Evolutionary conservation across 176 grass and related monocot species (phyloP), one percentile per base, ranked within the genome.

Genomic region (Tuctoria greenei): DNA sequence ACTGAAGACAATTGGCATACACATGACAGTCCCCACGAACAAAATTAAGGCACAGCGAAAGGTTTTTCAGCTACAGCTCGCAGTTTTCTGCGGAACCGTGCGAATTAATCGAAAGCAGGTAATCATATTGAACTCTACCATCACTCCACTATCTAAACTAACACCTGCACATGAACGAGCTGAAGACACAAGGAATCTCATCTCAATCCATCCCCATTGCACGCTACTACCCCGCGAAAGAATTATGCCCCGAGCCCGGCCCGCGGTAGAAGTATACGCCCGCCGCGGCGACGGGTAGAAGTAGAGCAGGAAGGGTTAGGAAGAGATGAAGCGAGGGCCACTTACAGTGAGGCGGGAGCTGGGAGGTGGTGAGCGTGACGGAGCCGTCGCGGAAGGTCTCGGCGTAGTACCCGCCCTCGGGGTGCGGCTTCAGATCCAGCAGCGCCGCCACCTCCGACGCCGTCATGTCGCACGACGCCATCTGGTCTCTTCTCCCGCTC

Each of bases 371-470:
- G 86, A 98, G 91, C 84, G 81, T 70, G 81, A 98, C 25, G 79
- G 91, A 92, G 82, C 66, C 85, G 75, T 98, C 95, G 59, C 91
- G 84, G 84, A 98, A 94, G 64, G 88, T 94, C 89, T 98, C 91
- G 7, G 76, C 23, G 75, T 76, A 98, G 89, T 82, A 98, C 7
- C 91, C 95, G 59, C 95, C 95, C 78, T 95, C 89, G 27, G 85
- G 82, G 59, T 98, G 89, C 66, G 91, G 91, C 69, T 94, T 94
- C 84, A 92, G 87, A 92, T 94, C 95, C 81, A 94, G 82, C 37
- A 88, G 65, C 73, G 73, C 79, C 31, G 76, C 84, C 63, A 98
- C 71, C 84, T 98, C 91, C 34, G 89, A 82, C 38, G 91, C 82
- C 66, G 74, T 93, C 87, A 90, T 98, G 2, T 72, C 83, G 40